Conservation (phyloP, 805 yeast species). For the Ogataea haglerorum region DNA sequence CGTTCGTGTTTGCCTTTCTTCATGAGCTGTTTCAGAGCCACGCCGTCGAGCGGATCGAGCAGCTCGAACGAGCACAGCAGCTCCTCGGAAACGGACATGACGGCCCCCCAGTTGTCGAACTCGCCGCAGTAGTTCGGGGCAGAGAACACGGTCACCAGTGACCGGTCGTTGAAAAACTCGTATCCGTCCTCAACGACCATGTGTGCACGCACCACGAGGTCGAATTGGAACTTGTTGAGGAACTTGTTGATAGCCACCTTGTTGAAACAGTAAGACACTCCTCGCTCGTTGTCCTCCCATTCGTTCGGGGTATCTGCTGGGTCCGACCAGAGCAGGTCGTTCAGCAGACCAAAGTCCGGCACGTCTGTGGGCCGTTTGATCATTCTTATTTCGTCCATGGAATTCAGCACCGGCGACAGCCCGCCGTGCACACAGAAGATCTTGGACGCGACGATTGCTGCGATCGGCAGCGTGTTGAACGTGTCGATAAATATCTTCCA, state of each 20-base stretch:
- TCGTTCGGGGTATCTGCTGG: conserved; percentile 81
- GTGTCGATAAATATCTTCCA: conserved; percentile 95
- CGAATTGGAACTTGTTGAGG: conserved; percentile 69
- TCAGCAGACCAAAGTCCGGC: conserved; percentile 76
- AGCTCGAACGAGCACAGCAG: conserved; percentile 89
- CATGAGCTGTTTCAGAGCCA: conserved; percentile 93
- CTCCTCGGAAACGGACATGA: conserved; percentile 94
- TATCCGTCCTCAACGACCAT: conserved; percentile 86
- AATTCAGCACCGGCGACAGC: conserved; percentile 66
- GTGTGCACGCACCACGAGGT: conserved; percentile 79
- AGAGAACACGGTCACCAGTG: conserved; percentile 67
- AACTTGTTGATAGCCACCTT: conserved; percentile 79
- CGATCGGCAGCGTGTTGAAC: conserved; percentile 91
- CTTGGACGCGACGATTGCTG: conserved; percentile 93
- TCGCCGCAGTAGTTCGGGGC: conserved; percentile 84
- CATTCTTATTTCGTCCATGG: conserved; percentile 70
- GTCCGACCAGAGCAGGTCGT: conserved; percentile 80
- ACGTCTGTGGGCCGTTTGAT: conserved; percentile 83
- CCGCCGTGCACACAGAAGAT: conserved; percentile 93
- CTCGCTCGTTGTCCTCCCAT: conserved; percentile 87
- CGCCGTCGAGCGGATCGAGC: conserved; percentile 88
- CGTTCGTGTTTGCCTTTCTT: conserved; percentile 88
- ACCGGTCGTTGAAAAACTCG: conserved; percentile 70
- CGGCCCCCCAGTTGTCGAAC: conserved; percentile 95
- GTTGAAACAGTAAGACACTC: conserved; percentile 77